Evolutionary conservation across 1,139 yeast genomes (phyloP).

Genomic region (Pichia inconspicua): DNA sequence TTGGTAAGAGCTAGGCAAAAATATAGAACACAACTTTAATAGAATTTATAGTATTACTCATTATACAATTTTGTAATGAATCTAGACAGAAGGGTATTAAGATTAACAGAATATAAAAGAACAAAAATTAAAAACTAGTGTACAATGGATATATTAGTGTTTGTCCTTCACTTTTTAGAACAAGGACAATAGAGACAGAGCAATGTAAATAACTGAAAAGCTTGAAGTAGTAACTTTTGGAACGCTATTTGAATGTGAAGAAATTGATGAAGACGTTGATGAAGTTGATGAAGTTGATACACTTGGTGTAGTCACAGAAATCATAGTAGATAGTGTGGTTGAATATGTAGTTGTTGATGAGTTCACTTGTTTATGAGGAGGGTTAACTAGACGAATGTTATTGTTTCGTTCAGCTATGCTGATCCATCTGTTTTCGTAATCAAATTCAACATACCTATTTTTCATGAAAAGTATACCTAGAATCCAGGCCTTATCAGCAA

Average conservation of each 20-base stretch:
- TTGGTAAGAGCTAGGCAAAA: conserved; percentile 1
- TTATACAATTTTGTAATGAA: too few relatives aligned
- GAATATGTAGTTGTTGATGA: background rate
- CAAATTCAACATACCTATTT: conserved; percentile 53
- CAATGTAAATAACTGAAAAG: background rate
- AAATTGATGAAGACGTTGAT: background rate
- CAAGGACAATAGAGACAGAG: conserved; percentile 1
- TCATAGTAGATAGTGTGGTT: background rate
- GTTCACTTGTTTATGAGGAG: background rate
- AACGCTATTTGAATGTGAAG: conserved; percentile 5
- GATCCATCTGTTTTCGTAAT: conserved; percentile 40
- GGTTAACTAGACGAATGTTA: conserved; percentile 17
- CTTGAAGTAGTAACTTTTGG: background rate
- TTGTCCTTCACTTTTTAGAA: background rate
- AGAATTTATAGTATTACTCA: background rate
- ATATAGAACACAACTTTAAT: background rate
- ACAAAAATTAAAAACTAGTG: background rate
- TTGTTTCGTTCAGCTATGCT: conserved; percentile 41
- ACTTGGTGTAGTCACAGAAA: conserved; percentile 3
- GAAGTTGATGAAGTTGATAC: conserved; percentile 4
- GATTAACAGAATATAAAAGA: background rate
- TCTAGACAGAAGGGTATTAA: background rate
- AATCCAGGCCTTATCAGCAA: conserved; percentile 35
- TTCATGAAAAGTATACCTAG: conserved; percentile 57
- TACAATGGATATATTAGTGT: background rate